Conservation (phyloP, 140 eudicot species). For the Cichorium intybus region DNA sequence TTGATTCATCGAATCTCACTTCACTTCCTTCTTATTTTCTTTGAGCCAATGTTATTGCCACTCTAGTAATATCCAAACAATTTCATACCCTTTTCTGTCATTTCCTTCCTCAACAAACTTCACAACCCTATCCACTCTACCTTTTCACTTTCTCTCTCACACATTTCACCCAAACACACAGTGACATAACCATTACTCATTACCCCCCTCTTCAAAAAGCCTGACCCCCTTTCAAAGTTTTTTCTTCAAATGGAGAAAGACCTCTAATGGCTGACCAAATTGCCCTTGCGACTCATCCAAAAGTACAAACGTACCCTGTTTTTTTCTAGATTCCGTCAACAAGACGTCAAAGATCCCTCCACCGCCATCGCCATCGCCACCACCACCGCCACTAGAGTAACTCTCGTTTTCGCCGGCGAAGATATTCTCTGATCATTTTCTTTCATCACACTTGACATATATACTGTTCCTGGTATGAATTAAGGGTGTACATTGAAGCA, state of each 20-base stretch:
- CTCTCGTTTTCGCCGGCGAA: slow-evolving; percentile 25
- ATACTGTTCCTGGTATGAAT: neutral
- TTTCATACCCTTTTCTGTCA: slow-evolving; percentile 13
- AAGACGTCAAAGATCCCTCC: slow-evolving; percentile 42
- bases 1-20: neutral
- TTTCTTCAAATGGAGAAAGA: slow-evolving; percentile 18
- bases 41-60: neutral
- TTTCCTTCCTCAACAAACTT: slow-evolving; percentile 20
- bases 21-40: neutral
- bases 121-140: slow-evolving; percentile 48
- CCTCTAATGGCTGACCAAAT: slow-evolving; percentile 37
- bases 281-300: slow-evolving; percentile 26
- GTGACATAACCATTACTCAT: slow-evolving; percentile 5
- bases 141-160: slow-evolving; percentile 28
- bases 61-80: neutral
- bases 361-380: slow-evolving; percentile 6
- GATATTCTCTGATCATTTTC: slow-evolving; percentile 8
- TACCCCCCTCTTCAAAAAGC: slow-evolving; percentile 24
- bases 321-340: slow-evolving; percentile 43
- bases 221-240: slow-evolving; percentile 20
- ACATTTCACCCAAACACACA: slow-evolving; percentile 24
- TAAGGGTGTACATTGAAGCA: slow-evolving; percentile 11
- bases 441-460: neutral
- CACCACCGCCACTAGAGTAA: slow-evolving; percentile 1
- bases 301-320: slow-evolving; percentile 17